These are phyloP conservation scores for Sedum album DNA, from an alignment of 164 flowering plant genomes.

Conservation along the genomic window DNA sequence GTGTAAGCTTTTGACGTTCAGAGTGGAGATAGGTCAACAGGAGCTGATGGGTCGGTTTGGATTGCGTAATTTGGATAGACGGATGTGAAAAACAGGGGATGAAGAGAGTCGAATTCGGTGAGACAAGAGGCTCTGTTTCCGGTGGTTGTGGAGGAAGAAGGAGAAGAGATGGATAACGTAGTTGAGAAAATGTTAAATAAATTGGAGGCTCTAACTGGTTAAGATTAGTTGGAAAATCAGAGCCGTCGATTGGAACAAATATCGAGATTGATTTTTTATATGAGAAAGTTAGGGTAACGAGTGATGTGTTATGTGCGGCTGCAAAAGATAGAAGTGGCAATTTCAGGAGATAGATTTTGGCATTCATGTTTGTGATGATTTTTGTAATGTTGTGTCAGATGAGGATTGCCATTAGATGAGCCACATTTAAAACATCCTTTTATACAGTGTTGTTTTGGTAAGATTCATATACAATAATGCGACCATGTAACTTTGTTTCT, in stretches of 20 bases:
- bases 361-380: neutral
- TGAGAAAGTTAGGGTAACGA: neutral
- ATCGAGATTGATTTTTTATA: neutral
- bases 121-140: neutral
- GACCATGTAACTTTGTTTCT: no score
- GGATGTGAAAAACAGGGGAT: neutral
- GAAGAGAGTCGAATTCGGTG: neutral
- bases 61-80: neutral
- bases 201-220: neutral
- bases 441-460: no score
- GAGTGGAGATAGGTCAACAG: neutral
- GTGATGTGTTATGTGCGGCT: neutral
- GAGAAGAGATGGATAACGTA: neutral
- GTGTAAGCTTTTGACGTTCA: neutral
- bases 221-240: neutral
- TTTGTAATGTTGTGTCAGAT: no score
- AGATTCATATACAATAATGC: no score
- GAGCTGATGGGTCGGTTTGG: neutral
- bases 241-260: constrained; percentile 1
- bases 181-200: constrained; percentile 1
- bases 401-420: no score
- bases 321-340: neutral
- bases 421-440: no score
- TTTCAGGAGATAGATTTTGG: neutral
- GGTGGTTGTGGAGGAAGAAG: neutral